Evolutionary conservation across 192 early-diverging fungal genomes (phyloP).

Genomic region (Podila horticola): DNA sequence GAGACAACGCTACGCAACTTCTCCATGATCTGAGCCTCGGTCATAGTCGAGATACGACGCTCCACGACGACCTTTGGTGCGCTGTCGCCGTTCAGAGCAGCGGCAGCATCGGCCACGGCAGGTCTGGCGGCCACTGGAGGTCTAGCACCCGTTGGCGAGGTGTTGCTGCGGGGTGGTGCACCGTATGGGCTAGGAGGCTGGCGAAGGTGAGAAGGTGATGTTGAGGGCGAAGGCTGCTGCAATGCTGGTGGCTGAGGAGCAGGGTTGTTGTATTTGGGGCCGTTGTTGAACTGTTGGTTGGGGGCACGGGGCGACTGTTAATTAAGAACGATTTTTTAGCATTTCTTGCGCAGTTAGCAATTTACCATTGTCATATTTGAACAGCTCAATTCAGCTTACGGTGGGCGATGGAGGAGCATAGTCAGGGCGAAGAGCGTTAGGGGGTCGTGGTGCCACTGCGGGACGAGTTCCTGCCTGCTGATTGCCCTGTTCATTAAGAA

Average conservation of each 20-base stretch:
- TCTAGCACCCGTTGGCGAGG: conserved; percentile 12
- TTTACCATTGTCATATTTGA: neutral
- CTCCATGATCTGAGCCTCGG: conserved; percentile 96
- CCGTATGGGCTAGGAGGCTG: conserved; percentile 31
- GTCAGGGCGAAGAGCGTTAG: conserved; percentile 39
- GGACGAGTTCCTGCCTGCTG: conserved; percentile 37
- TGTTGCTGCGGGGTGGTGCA: conserved; percentile 24
- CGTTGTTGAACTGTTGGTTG: conserved; percentile 24
- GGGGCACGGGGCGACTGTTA: conserved; percentile 27
- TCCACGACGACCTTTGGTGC: conserved; percentile 64
- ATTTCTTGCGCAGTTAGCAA: neutral
- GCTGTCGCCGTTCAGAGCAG: conserved; percentile 41
- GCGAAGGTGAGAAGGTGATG: conserved; percentile 31
- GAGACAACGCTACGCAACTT: conserved; percentile 92
- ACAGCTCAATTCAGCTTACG: conserved; percentile 17
- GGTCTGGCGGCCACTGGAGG: conserved; percentile 16
- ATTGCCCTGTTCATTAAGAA: conserved; percentile 13
- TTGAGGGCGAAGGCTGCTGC: conserved; percentile 31
- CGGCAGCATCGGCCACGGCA: conserved; percentile 48
- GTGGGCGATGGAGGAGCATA: conserved; percentile 50
- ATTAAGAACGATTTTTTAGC: neutral
- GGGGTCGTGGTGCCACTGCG: conserved; percentile 45
- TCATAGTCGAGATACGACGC: conserved; percentile 87
- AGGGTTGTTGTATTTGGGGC: conserved; percentile 22
- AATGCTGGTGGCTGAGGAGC: conserved; percentile 22